Base-by-base conservation (phyloP, 2,329 filamentous ascomycete genomes). In the Apiospora malaysiana region DNA sequence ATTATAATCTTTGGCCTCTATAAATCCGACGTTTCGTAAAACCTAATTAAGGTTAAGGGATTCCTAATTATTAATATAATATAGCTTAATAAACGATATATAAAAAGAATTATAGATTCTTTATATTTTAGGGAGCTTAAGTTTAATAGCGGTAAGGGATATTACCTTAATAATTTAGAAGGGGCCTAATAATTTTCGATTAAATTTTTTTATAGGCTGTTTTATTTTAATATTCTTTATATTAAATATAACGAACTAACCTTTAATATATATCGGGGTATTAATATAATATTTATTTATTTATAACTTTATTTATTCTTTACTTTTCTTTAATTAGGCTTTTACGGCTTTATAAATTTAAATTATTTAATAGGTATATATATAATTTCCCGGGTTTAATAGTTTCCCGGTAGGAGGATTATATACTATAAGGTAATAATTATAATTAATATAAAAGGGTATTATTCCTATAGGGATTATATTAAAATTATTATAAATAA, bases 191-290 rank as follows among this genome's bases (percentile, higher is more conserved):
- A 47, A 47, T 9, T 47, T 47, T n/a, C 2, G 2, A 23, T 47
- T 9, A 7, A 47, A 9, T 21, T 47, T 47, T 23, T 47, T 47
- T n/a, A 47, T 9, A n/a, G 2, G 8, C n/a, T 9, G 2, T 47
- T 47, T 47, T n/a, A 47, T 47, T 47, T 47, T 47, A 47, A 47
- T 47, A 47, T n/a, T 8, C n/a, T 47, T 47, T 47, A 47, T 47
- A 47, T 47, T 47, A 47, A 23, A 47, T 47, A 47, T 47, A 47
- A 47, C n/a, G 6, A 47, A 47, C n/a, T 47, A 47, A 4, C 21
- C 5, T n/a, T 47, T 23, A 23, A 9, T 47, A 47, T 47, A 47
- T 7, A 47, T 2, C 1, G 2, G 5, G 5, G 9, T 18, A 21
- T 47, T 23, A 23, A 47, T 47, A 7, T 23, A 23, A 7, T 9